Conservation (phyloP, 2,329 filamentous ascomycete genomes). For the Elsinoe ampelina region DNA sequence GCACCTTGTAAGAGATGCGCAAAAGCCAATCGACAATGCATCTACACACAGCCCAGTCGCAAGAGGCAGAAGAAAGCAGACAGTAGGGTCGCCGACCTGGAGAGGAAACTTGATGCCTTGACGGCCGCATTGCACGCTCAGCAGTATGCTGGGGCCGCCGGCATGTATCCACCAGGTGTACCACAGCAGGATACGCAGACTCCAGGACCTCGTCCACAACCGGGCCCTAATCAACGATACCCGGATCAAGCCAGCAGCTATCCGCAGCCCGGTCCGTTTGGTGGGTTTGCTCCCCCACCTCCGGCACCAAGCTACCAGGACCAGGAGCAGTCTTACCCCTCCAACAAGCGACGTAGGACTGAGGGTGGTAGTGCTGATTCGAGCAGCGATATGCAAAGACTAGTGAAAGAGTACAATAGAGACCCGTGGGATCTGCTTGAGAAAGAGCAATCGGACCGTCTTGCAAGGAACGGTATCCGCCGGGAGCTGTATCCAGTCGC, state of each 20-base stretch:
- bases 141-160: constrained; percentile 18
- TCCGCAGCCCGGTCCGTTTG: not conserved
- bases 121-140: constrained; percentile 66
- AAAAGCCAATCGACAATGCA: constrained; percentile 68
- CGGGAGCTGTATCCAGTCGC: constrained; percentile 18
- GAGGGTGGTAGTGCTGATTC: not conserved
- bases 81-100: constrained; percentile 77
- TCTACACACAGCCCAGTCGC: constrained; percentile 63
- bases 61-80: constrained; percentile 91
- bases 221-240: not conserved
- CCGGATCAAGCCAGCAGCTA: not conserved
- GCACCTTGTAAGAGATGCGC: constrained; percentile 57
- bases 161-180: not conserved
- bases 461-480: constrained; percentile 1
- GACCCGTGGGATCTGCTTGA: constrained; percentile 2
- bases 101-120: constrained; percentile 84
- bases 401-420: not conserved
- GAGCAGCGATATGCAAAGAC: not conserved
- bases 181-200: not conserved
- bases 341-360: not conserved
- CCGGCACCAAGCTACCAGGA: not conserved
- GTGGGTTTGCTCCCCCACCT: not conserved
- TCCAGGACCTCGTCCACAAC: not conserved
- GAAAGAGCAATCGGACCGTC: not conserved
- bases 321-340: not conserved